phyloP scores from a whole-genome alignment of 1,284 basidiomycete species.

The Tilletiopsis washingtonensis region DNA sequence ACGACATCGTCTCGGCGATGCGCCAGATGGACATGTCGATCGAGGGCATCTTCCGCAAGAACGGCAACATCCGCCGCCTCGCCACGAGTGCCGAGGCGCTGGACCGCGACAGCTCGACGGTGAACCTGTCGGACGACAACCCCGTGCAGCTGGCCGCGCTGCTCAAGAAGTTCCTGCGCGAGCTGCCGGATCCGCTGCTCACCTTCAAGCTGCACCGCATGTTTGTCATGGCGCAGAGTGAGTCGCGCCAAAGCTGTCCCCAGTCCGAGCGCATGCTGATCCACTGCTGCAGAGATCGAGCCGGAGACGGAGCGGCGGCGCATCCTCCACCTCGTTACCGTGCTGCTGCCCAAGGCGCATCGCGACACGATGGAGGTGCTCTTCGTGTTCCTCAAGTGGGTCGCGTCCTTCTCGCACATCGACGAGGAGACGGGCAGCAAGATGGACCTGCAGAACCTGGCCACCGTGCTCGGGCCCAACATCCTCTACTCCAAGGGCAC shows the following conservation, averaged over 20 bases:
- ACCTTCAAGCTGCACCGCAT: constrained; percentile 87
- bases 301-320: constrained; percentile 70
- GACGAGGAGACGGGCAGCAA: constrained; percentile 97
- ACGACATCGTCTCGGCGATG: constrained; percentile 96
- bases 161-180: constrained; percentile 92
- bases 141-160: constrained; percentile 94
- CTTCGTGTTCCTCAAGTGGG: constrained; percentile 98
- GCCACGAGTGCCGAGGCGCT: constrained; percentile 85
- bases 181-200: constrained; percentile 90
- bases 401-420: constrained; percentile 95
- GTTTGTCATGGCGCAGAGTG: constrained; percentile 77
- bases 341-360: constrained; percentile 83
- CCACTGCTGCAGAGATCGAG: constrained; percentile 69
- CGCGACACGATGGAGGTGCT: constrained; percentile 96
- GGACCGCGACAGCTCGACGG: constrained; percentile 73
- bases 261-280: constrained; percentile 55
- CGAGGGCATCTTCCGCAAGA: constrained; percentile 97
- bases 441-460: constrained; percentile 94
- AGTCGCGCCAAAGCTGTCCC: too few relatives aligned
- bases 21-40: constrained; percentile 99
- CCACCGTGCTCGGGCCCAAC: constrained; percentile 95
- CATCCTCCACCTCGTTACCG: constrained; percentile 74
- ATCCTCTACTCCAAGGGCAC: constrained; percentile 78
- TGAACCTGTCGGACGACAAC: constrained; percentile 88
- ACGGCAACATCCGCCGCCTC: constrained; percentile 88